Conservation (phyloP, 805 yeast species). For the Yamadazyma scolyti region DNA sequence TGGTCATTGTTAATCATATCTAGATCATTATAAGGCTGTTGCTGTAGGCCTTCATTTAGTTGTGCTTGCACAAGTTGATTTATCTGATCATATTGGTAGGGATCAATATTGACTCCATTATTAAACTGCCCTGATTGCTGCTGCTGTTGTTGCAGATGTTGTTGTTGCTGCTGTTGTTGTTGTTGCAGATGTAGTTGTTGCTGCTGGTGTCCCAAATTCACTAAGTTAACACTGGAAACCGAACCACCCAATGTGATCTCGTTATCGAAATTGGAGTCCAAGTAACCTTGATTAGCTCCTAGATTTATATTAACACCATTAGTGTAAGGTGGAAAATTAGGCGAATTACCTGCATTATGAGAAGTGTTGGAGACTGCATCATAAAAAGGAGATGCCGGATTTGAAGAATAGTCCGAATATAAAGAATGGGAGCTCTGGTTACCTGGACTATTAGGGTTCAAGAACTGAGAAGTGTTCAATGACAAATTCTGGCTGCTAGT, state of each 20-base stretch:
- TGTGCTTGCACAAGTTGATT: constrained; percentile 6
- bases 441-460: constrained; percentile 12
- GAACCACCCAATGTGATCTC: constrained; percentile 40
- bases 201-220: constrained; percentile 6
- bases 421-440: constrained; percentile 17
- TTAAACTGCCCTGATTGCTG: neutral
- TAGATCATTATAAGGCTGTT: too few relatives aligned
- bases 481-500: neutral
- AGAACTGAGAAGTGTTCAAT: constrained; percentile 3
- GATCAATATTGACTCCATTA: constrained; percentile 1
- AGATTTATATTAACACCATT: constrained; percentile 10
- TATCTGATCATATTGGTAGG: constrained; percentile 5
- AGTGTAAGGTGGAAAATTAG: constrained; percentile 1
- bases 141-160: constrained; percentile 5
- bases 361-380: constrained; percentile 26
- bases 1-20: too few relatives aligned
- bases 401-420: constrained; percentile 35
- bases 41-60: too few relatives aligned
- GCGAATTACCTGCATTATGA: constrained; percentile 6
- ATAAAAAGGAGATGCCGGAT: constrained; percentile 33
- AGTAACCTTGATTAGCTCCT: constrained; percentile 2
- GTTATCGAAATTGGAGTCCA: constrained; percentile 21
- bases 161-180: constrained; percentile 7
- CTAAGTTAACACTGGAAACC: constrained; percentile 32
- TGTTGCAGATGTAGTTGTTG: neutral